A percentile compares a stretch with the other conserved stretches of the same genome.
phyloP scores from a whole-genome alignment of 495 filamentous ascomycete genomes.

The Penicillium cosmopolitanum region DNA sequence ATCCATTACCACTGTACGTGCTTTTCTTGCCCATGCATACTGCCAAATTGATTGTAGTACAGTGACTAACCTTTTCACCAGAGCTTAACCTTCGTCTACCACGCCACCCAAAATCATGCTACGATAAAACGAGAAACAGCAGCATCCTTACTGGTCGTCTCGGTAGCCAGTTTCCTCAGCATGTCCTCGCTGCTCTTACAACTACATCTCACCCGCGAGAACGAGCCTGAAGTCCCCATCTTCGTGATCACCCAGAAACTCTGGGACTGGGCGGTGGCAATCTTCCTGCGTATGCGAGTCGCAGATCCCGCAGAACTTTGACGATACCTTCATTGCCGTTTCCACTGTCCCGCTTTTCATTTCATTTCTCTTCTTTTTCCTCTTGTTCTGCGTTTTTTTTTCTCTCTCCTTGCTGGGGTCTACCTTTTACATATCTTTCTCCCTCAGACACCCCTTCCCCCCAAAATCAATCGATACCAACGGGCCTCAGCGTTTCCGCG shows the following conservation, averaged over 20 bases:
- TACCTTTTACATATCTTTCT: neutral
- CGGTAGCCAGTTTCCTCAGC: slow-evolving; percentile 73
- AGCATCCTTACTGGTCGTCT: slow-evolving; percentile 76
- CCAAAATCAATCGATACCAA: neutral
- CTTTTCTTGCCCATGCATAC: neutral
- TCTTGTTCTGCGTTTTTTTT: neutral
- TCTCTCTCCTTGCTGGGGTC: neutral
- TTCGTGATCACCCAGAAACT: slow-evolving; percentile 55
- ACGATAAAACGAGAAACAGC: slow-evolving; percentile 81
- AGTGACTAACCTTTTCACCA: slow-evolving; percentile 29
- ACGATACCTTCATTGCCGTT: neutral
- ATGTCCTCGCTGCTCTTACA: slow-evolving; percentile 72
- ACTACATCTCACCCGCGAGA: slow-evolving; percentile 66
- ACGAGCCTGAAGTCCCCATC: slow-evolving; percentile 65
- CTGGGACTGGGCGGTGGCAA: slow-evolving; percentile 47
- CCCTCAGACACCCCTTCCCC: neutral
- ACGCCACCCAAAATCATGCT: slow-evolving; percentile 78
- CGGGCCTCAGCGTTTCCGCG: neutral
- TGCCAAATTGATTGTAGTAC: neutral
- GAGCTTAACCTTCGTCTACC: slow-evolving; percentile 79
- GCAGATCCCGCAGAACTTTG: slow-evolving; percentile 35
- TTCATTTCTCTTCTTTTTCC: slow-evolving; percentile 8
- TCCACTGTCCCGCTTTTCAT: slow-evolving; percentile 1
- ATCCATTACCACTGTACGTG: slow-evolving; percentile 72
- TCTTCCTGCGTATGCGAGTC: slow-evolving; percentile 47